Evolutionary conservation across 1,284 basidiomycete species (phyloP).

Genomic region (Cutaneotrichosporon sp.): DNA sequence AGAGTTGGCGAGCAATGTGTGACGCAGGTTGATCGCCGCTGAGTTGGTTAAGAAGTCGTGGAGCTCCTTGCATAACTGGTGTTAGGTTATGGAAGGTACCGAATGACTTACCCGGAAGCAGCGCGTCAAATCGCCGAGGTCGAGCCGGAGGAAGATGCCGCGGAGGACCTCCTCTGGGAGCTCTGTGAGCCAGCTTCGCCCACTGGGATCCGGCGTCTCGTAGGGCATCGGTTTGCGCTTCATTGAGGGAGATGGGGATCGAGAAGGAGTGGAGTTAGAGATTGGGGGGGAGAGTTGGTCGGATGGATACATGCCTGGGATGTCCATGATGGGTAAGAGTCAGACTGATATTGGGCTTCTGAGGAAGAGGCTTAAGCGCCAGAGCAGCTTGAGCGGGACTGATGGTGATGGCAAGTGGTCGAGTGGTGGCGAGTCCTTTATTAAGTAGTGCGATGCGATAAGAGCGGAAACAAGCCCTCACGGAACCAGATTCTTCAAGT

Average conservation of each 20-base stretch:
- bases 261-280: neutral
- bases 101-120: constrained; percentile 29
- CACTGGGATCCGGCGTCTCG: constrained; percentile 12
- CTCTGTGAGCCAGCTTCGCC: constrained; percentile 10
- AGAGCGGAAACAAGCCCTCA: no score
- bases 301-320: neutral
- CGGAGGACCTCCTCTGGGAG: constrained; percentile 41
- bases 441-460: no score
- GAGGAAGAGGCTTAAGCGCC: neutral
- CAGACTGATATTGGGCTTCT: neutral
- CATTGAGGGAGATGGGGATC: neutral
- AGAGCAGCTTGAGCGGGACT: neutral
- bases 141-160: constrained; percentile 29
- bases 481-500: neutral
- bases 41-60: constrained; percentile 32
- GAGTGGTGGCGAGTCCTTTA: neutral
- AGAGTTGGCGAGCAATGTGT: constrained; percentile 73
- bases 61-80: constrained; percentile 16
- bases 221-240: neutral
- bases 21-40: constrained; percentile 63
- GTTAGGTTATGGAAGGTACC: constrained; percentile 8
- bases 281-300: neutral
- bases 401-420: neutral
- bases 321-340: neutral
- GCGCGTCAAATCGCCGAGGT: constrained; percentile 25